Percentiles rank a stretch among this genome's conserved stretches.
phyloP scores from a whole-genome alignment of 805 yeast species.

The Wickerhamiella azymoides region DNA sequence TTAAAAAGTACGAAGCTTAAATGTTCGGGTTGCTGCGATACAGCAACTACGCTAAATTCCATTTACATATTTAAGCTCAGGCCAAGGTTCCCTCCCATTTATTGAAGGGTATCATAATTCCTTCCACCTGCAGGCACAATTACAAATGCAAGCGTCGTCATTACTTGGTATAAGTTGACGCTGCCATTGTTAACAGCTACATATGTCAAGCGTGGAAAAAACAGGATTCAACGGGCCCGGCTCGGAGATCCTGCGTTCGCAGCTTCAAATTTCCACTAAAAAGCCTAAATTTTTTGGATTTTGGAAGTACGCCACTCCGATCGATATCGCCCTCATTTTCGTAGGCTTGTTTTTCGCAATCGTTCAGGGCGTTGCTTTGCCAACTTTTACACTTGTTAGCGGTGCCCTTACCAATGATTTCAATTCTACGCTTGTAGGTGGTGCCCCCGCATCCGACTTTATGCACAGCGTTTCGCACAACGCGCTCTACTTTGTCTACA shows the following conservation, averaged over 20 bases:
- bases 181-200: too few species aligned
- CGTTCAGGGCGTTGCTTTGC: constrained; percentile 29
- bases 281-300: constrained; percentile 22
- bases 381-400: constrained; percentile 30
- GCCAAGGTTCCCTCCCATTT: too few species aligned
- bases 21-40: too few species aligned
- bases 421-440: constrained; percentile 13
- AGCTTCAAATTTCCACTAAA: not conserved
- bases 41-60: too few species aligned
- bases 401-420: constrained; percentile 29
- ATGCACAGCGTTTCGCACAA: constrained; percentile 25
- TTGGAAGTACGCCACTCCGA: constrained; percentile 25
- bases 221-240: not conserved
- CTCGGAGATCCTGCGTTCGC: constrained; percentile 13
- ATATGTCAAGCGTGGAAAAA: not conserved
- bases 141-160: too few species aligned
- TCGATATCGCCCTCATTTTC: constrained; percentile 22
- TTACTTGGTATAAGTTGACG: too few species aligned
- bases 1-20: too few species aligned
- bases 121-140: too few species aligned
- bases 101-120: too few species aligned
- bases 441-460: constrained; percentile 21
- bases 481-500: constrained; percentile 29
- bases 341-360: constrained; percentile 24
- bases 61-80: too few species aligned